Conservation (phyloP, 495 filamentous ascomycete genomes). For the Penicillium fimorum region DNA sequence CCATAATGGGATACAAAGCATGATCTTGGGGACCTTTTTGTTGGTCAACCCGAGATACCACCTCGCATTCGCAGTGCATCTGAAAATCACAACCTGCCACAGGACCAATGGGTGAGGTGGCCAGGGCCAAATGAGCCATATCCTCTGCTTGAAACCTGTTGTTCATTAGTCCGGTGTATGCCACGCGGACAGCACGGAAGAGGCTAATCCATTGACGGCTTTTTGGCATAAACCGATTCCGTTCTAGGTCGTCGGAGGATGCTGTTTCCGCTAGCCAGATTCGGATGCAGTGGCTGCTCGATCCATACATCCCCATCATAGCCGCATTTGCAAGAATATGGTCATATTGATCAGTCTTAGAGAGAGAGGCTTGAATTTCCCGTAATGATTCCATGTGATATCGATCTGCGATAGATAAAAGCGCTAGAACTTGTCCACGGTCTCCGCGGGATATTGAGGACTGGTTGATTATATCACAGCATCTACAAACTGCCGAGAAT, state of each 20-base stretch:
- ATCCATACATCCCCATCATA: slow-evolving; percentile 48
- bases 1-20: neutral
- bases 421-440: neutral
- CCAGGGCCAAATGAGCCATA: neutral
- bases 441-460: neutral
- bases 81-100: neutral
- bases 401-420: slow-evolving; percentile 23
- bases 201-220: slow-evolving; percentile 43
- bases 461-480: slow-evolving; percentile 35
- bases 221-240: slow-evolving; percentile 29
- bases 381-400: slow-evolving; percentile 37
- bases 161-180: slow-evolving; percentile 36
- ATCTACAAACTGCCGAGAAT: slow-evolving; percentile 41
- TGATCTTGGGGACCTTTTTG: neutral
- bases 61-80: neutral
- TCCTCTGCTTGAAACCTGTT: slow-evolving; percentile 4
- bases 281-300: slow-evolving; percentile 36
- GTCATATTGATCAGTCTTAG: slow-evolving; percentile 31
- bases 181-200: slow-evolving; percentile 37
- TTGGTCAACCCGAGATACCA: neutral
- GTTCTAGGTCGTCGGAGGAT: slow-evolving; percentile 12
- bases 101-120: neutral
- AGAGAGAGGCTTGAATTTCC: slow-evolving; percentile 29
- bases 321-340: slow-evolving; percentile 43
- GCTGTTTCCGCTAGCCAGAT: slow-evolving; percentile 36